Evolutionary conservation across 1,139 yeast species (phyloP).

Genomic region (Nakaseomyces bracarensis): DNA sequence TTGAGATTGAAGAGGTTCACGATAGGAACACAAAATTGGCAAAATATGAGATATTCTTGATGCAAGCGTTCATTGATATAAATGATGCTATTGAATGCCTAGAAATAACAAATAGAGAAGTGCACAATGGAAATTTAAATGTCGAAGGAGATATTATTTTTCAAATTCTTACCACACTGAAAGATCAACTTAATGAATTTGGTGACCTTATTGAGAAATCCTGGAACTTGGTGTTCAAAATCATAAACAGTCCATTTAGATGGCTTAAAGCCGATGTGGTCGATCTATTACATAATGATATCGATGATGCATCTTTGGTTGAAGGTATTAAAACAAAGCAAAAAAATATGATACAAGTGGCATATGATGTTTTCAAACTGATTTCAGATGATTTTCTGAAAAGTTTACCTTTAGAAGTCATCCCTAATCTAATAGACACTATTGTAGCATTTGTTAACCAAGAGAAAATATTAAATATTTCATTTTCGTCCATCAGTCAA

Average conservation of each 20-base stretch:
- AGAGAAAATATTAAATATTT: conserved; percentile 64
- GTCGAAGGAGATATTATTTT: conserved; percentile 60
- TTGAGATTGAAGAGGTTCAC: conserved; percentile 16
- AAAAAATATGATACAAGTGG: conserved; percentile 43
- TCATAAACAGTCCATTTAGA: conserved; percentile 60
- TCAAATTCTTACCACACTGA: conserved; percentile 52
- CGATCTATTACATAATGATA: conserved; percentile 14
- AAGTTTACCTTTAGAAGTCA: conserved; percentile 54
- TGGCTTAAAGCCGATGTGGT: conserved; percentile 31
- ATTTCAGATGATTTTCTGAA: conserved; percentile 78
- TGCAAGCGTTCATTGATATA: conserved; percentile 19
- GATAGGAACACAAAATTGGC: conserved; percentile 14
- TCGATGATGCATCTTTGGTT: conserved; percentile 23
- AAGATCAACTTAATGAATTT: conserved; percentile 64
- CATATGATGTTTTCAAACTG: conserved; percentile 73
- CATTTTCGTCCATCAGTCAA: conserved; percentile 83
- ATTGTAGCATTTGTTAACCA: conserved; percentile 67
- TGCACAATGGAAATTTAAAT: conserved; percentile 26
- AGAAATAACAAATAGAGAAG: conserved; percentile 23
- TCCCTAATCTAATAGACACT: conserved; percentile 60
- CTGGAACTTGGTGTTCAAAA: conserved; percentile 66
- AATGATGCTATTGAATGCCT: conserved; percentile 21
- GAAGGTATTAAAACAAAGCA: conserved; percentile 36
- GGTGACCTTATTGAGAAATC: conserved; percentile 53
- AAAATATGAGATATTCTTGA: conserved; percentile 18